Evolutionary conservation across 2,329 filamentous ascomycete genomes (phyloP), one percentile per base, ranked within the genome.

Genomic region (Trichoderma sp.): DNA sequence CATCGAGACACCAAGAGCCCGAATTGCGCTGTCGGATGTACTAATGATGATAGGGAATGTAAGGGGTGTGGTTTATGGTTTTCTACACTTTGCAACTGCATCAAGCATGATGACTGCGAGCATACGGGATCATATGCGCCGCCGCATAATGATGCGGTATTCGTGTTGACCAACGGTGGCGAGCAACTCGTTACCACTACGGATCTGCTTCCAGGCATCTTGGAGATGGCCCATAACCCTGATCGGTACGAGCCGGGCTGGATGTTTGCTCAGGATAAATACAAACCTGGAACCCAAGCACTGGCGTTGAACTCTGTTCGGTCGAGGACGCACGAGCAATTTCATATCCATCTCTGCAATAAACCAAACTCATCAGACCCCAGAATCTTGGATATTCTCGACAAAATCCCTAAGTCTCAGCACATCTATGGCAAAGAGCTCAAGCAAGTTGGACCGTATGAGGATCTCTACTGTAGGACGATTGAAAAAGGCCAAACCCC

Each of bases 231-330:
- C 35, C 10, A 42, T 2, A 17, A 64, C 3, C 34, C 48, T 29
- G 4, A 6, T 2, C 53, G 22, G 12, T 64, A 64, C 17, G 35
- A 19, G 12, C 34, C 22, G 1, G 48, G n/a, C 10, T 64, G 34
- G 32, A 19, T 22, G 25, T 54, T 64, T 25, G 60, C 60, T 5
- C 60, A 64, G 12, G 8, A 12, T 12, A 6, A 54, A 17, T 54
- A 54, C 22, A 9, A 42, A 2, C 60, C 45, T 9, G 1, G 3
- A 0, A 34, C 1, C 13, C 35, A 42, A 15, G 60, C 60, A 13
- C 35, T 64, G 48, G 60, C 35, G 5, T 17, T 64, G 25, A 64
- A 64, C 50, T 64, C 60, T 22, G 50, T 64, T 22, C 60, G 60
- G 17, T 19, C 60, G 35, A 42, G 60, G 12, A 64, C 60, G 34